Evolutionary conservation across 1,139 yeast species (phyloP), one percentile per base, ranked within the genome.

Genomic region (Schwanniomyces etchellsii): DNA sequence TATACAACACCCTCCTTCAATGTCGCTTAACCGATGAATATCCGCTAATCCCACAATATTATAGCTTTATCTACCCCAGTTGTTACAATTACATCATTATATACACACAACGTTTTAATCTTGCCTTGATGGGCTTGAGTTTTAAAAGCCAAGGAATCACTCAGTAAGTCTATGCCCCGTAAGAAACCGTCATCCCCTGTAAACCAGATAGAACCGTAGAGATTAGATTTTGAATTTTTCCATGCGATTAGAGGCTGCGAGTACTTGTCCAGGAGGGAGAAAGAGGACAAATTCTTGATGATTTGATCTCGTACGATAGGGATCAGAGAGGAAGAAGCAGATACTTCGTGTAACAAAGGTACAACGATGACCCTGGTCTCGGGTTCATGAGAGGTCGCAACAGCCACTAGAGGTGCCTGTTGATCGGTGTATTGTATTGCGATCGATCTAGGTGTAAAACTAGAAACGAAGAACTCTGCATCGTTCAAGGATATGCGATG

Each of bases 311-410:
- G 43, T 10, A 10, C 14, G 6, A 23, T 11, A 7, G 13, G 9
- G 9, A 7, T 14, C 14, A 9, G 9, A 13, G 11, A 10, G 13
- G 14, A 9, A 18, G 7, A 7, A 18, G 7, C n/a, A 36, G 43
- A 42, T 22, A 64, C 52, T 7, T 39, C 34, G 9, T 31, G 16
- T 33, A 20, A 14, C n/a, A 74, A 38, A 14, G 61, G 45, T 0
- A 75, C 64, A 0, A 78, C 50, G 3, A 83, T 64, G 7, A 82
- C 44, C 38, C 94, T 55, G 84, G 82, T 77, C 45, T 65, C 81
- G 2, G 95, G 95, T 17, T 74, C 71, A 43, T 83, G 91, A 1
- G 88, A 78, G 0, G 95, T 84, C 0, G 77, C 85, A 2, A 78
- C 68, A 0, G 75, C 74, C 13, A 76, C 42, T 36, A 61, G 41